Evolutionary conservation across 2,329 filamentous ascomycete genomes (phyloP).

Genomic region (Aspergillus uvarum): DNA sequence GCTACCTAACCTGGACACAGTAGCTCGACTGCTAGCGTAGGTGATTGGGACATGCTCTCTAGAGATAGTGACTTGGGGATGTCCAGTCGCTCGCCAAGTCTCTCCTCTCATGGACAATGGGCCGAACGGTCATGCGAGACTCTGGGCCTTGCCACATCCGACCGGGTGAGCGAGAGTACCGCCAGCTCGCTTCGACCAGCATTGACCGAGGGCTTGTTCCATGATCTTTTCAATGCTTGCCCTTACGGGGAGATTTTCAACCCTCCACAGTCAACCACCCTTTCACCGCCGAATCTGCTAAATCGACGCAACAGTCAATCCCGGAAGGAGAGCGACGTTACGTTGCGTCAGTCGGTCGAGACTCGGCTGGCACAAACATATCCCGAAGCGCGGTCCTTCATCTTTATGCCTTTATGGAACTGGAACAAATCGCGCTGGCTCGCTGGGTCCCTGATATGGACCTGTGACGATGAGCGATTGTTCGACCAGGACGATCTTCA

Average conservation of each 20-base stretch:
- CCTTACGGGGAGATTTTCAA: constrained; percentile 20
- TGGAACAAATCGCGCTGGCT: constrained; percentile 36
- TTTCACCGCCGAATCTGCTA: neutral
- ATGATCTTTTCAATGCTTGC: constrained; percentile 19
- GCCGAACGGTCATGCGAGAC: constrained; percentile 17
- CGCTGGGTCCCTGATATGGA: constrained; percentile 33
- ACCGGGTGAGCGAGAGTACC: neutral
- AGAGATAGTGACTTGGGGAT: constrained; percentile 4
- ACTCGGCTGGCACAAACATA: constrained; percentile 19
- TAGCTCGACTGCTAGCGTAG: constrained; percentile 10
- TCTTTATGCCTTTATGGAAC: constrained; percentile 38
- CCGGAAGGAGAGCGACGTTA: constrained; percentile 2
- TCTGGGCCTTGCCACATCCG: constrained; percentile 12
- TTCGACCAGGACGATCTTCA: constrained; percentile 30
- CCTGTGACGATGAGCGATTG: constrained; percentile 18
- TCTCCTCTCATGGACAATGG: constrained; percentile 14
- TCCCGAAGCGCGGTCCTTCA: constrained; percentile 26
- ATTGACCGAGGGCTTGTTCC: constrained; percentile 17
- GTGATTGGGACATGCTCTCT: constrained; percentile 14
- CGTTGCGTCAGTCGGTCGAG: constrained; percentile 5
- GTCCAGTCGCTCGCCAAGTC: constrained; percentile 7
- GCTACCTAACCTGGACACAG: constrained; percentile 7
- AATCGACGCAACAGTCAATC: neutral
- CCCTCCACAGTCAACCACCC: neutral
- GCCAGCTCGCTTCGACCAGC: neutral